Base-by-base conservation (phyloP, 805 yeast species). In the Candida pseudoglaebosa region DNA sequence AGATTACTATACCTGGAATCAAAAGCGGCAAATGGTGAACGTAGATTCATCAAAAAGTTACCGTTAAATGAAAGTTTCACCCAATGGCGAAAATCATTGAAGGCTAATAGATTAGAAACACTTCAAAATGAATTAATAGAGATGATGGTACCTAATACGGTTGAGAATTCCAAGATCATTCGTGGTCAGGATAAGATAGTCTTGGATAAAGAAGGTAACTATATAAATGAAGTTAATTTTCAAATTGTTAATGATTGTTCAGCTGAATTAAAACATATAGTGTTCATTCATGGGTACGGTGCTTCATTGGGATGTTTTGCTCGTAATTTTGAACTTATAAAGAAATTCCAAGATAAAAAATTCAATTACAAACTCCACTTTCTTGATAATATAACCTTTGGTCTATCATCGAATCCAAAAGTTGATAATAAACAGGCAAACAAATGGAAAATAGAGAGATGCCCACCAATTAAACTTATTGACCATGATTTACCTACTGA, bases 261-360 rank as follows among this genome's bases (percentile, higher is more conserved):
- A 1, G 45, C 40, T 8, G 48, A 51, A 7, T 53, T 60, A 1
- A 73, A 61, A 41, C 64, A 75, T 50, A 44, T 77, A 16, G 81
- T 75, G 3, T 68, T 77, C 58, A 40, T 77, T 15, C 82, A 77
- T 48, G 82, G 82, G 0, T 77, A 73, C 53, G 82, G 78, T 0
- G 79, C 82, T 1, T 66, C 78, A 0, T 53, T 66, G 13, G 80
- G 80, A 2, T 75, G 79, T 57, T 77, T 74, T 62, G 78, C 77
- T 22, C 63, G 78, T 36, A 77, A 77, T 43, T 67, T 74, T 40
- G 71, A 70, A 40, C 51, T 68, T 6, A 53, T 77, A 34, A 65
- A 52, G 43, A 36, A 57, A 15, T 50, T 59, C 32, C 45, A 48
- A 32, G 59, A 54, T 33, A 46, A 45, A 45, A 53, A 41, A 32